Evolutionary conservation across 2,329 filamentous ascomycete genomes (phyloP).

Genomic region (Ustulina deusta): DNA sequence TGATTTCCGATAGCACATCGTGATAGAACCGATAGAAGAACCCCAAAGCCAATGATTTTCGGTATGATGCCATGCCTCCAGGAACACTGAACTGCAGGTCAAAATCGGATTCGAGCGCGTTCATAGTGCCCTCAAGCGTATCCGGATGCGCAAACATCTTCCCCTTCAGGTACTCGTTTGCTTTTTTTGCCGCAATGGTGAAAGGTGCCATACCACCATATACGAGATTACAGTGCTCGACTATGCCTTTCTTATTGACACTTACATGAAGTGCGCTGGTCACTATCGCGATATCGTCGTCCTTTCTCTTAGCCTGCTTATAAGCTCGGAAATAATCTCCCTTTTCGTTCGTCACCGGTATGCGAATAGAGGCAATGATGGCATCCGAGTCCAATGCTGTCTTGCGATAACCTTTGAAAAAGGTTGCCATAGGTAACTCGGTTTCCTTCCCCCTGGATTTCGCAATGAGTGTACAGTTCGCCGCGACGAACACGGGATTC

Average conservation of each 20-base stretch:
- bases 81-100: conserved; percentile 90
- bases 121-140: conserved; percentile 91
- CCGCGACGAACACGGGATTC: conserved; percentile 92
- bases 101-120: conserved; percentile 88
- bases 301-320: conserved; percentile 96
- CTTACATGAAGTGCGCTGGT: conserved; percentile 85
- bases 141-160: conserved; percentile 83
- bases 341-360: conserved; percentile 79
- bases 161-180: conserved; percentile 79
- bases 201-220: conserved; percentile 96
- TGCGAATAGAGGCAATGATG: conserved; percentile 86
- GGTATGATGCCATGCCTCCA: conserved; percentile 96
- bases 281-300: conserved; percentile 98
- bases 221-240: conserved; percentile 81
- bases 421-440: conserved; percentile 90
- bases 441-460: conserved; percentile 79
- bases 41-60: conserved; percentile 87
- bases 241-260: conserved; percentile 74
- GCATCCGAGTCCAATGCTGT: conserved; percentile 86
- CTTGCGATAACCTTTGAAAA: conserved; percentile 91
- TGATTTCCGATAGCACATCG: conserved; percentile 77
- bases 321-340: conserved; percentile 90
- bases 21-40: conserved; percentile 99
- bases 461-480: conserved; percentile 83
- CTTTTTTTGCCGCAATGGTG: conserved; percentile 86